Conservation (phyloP, 257 asterid genomes). For the Salvia hispanica region DNA sequence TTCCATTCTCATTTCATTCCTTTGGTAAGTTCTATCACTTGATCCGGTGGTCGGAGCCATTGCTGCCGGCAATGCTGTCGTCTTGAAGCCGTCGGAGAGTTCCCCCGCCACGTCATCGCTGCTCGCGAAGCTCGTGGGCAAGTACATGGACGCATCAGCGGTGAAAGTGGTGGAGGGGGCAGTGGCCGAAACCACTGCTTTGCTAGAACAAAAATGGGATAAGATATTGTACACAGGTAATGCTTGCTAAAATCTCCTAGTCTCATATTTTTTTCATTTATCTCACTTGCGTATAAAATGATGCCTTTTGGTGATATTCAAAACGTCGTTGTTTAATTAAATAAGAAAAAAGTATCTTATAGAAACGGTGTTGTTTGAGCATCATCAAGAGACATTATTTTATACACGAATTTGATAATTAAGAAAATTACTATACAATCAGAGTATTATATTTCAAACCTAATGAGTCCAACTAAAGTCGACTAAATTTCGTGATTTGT, state of each 20-base stretch:
- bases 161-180: conserved; percentile 77
- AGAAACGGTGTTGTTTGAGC: no score
- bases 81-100: conserved; percentile 66
- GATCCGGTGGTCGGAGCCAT: conserved; percentile 87
- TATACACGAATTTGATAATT: no score
- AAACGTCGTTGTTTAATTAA: no score
- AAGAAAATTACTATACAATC: no score
- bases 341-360: no score
- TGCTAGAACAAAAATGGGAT: conserved; percentile 79
- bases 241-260: no score
- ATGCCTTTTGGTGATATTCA: no score
- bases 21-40: conserved; percentile 52
- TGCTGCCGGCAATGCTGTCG: conserved; percentile 88
- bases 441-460: no score
- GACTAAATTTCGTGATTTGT: no score
- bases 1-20: no score
- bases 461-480: no score
- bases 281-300: not conserved
- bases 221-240: conserved; percentile 79
- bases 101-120: conserved; percentile 67
- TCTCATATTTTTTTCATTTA: not conserved
- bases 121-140: conserved; percentile 60
- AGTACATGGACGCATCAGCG: conserved; percentile 74
- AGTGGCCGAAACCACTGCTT: conserved; percentile 55
- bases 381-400: no score